These are phyloP conservation scores for Pholiota conissans DNA, from an alignment of 768 basidiomycete genomes.

Conservation along the genomic window DNA sequence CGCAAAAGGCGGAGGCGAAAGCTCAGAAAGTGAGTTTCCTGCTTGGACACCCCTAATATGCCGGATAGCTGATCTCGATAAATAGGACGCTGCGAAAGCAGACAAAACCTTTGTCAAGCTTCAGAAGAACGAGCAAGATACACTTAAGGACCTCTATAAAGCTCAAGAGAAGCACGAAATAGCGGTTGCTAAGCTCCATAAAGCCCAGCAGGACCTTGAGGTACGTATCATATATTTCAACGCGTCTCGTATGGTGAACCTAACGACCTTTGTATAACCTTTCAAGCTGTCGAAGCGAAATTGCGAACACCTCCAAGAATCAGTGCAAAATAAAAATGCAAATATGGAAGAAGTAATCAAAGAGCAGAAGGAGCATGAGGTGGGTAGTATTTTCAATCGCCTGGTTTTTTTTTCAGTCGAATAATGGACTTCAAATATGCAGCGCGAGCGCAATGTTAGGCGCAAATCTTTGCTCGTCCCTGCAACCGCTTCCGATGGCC, in stretches of 20 bases:
- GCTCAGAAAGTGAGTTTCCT: constrained; percentile 27
- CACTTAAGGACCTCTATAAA: constrained; percentile 47
- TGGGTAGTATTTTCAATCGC: constrained; percentile 8
- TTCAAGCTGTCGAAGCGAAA: constrained; percentile 18
- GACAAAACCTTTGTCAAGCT: constrained; percentile 34
- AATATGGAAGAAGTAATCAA: constrained; percentile 22
- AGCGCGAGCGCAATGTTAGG: constrained; percentile 19
- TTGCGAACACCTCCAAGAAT: constrained; percentile 19
- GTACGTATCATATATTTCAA: constrained; percentile 20
- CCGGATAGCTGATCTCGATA: neutral
- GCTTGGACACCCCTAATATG: neutral
- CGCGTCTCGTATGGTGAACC: neutral
- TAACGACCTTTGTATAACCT: neutral
- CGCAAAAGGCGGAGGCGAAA: constrained; percentile 55
- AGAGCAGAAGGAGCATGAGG: constrained; percentile 24
- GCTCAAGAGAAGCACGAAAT: constrained; percentile 52
- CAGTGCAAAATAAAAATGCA: constrained; percentile 22
- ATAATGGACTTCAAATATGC: neutral
- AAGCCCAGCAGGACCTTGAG: constrained; percentile 39
- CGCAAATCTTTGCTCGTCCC: constrained; percentile 16
- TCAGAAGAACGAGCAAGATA: constrained; percentile 47
- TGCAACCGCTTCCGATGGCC: neutral
- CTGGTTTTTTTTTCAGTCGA: neutral
- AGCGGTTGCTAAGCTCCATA: constrained; percentile 38
- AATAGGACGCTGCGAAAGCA: constrained; percentile 9